Percentiles rank a stretch among this genome's conserved stretches.
phyloP scores from a whole-genome alignment of 768 basidiomycete genomes.

The Rhodotorula kratochvilovae region DNA sequence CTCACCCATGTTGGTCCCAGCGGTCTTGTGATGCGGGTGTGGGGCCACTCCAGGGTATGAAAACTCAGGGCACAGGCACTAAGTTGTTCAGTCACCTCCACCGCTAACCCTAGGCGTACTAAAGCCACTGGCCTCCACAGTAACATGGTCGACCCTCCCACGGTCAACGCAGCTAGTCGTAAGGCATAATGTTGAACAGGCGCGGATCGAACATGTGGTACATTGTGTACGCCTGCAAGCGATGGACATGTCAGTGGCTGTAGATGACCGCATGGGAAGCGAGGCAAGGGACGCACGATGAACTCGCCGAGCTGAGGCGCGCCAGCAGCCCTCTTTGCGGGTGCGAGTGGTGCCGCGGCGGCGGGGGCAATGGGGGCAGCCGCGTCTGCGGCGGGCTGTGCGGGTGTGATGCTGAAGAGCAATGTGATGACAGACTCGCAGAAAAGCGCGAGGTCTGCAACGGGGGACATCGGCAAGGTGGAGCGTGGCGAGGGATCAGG shows the following conservation, averaged over 20 bases:
- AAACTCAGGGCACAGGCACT: too few relatives aligned
- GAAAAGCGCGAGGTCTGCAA: slow-evolving; percentile 30
- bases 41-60: too few relatives aligned
- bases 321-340: background rate
- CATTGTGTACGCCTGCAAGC: slow-evolving; percentile 60
- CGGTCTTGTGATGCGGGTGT: too few relatives aligned
- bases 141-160: too few relatives aligned
- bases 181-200: too few relatives aligned
- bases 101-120: too few relatives aligned
- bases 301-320: slow-evolving; percentile 36
- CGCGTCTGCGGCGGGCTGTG: background rate
- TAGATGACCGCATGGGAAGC: background rate
- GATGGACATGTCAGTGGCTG: background rate
- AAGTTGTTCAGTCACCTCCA: too few relatives aligned
- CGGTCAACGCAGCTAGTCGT: too few relatives aligned
- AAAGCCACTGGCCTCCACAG: too few relatives aligned
- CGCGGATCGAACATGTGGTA: too few relatives aligned
- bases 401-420: slow-evolving; percentile 21
- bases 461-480: background rate
- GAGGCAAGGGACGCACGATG: slow-evolving; percentile 27
- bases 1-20: too few relatives aligned
- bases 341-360: slow-evolving; percentile 11
- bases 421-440: slow-evolving; percentile 39
- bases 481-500: background rate
- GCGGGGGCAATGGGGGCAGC: background rate